Conservation (phyloP, 2,329 filamentous ascomycete genomes). For the Aspergillus fumigatus region DNA sequence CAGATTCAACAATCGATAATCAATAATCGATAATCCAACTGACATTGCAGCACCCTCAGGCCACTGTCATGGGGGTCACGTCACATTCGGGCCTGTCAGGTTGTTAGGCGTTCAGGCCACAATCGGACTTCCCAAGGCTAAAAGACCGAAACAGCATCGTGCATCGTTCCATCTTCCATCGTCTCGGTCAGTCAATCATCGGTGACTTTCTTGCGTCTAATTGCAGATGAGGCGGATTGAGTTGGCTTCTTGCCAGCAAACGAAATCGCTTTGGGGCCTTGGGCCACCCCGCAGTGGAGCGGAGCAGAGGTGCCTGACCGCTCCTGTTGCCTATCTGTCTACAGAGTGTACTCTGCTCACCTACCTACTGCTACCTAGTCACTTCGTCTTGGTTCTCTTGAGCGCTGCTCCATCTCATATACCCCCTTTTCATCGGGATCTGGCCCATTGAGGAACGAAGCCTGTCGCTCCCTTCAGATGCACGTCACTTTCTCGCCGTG, state of each 20-base stretch:
- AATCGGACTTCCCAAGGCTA: not conserved
- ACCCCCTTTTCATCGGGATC: not conserved
- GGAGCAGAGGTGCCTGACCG: constrained; percentile 3
- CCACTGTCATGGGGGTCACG: not conserved
- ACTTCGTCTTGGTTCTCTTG: not conserved
- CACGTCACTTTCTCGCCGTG: constrained; percentile 3
- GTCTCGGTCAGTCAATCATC: not conserved
- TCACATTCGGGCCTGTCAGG: not conserved
- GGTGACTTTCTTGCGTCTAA: not conserved
- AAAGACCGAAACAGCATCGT: not conserved
- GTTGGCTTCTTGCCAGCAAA: not conserved
- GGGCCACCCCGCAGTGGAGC: not conserved
- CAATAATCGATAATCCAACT: not conserved
- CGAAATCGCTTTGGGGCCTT: not conserved
- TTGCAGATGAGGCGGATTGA: not conserved
- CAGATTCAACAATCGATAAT: not conserved
- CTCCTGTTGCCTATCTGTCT: not conserved
- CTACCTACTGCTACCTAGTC: too few relatives aligned
- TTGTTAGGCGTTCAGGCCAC: not conserved
- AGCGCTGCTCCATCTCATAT: not conserved
- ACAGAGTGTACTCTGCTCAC: too few relatives aligned
- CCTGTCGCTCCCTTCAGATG: constrained; percentile 13
- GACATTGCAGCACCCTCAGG: too few relatives aligned
- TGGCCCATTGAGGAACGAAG: constrained; percentile 8
- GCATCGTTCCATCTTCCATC: not conserved